Evolutionary conservation across 805 yeast genomes (phyloP).

Genomic region (Kockiozyma suomiensis): DNA sequence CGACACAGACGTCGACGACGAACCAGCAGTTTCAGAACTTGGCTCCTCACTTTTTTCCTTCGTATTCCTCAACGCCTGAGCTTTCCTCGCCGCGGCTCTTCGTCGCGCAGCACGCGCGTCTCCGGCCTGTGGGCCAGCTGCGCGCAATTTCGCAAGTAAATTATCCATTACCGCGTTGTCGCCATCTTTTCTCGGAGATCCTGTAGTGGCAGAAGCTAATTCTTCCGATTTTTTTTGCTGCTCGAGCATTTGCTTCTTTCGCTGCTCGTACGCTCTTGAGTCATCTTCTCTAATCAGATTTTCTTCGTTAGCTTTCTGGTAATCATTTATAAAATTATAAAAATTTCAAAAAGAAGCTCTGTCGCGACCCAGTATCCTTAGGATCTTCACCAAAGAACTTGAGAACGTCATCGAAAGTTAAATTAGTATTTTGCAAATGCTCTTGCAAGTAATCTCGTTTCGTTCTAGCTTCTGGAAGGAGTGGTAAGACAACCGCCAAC

Average conservation of each 20-base stretch:
- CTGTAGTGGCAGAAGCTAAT: conserved; percentile 30
- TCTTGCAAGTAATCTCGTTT: conserved; percentile 67
- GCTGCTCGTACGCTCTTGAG: conserved; percentile 68
- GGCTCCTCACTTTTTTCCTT: not conserved
- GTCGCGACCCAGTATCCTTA: conserved; percentile 63
- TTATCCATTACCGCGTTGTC: conserved; percentile 76
- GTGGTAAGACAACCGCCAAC: conserved; percentile 60
- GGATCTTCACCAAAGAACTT: conserved; percentile 88
- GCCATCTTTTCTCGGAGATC: conserved; percentile 18
- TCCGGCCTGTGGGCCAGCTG: conserved; percentile 71
- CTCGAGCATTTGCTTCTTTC: conserved; percentile 65
- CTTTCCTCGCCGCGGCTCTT: conserved; percentile 52
- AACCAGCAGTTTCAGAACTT: not conserved
- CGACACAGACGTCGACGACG: not conserved
- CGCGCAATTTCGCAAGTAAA: conserved; percentile 79
- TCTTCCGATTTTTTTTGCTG: conserved; percentile 45
- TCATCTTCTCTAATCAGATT: conserved; percentile 84
- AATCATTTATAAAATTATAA: conserved; percentile 75
- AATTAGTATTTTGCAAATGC: conserved; percentile 62
- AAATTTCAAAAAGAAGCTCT: conserved; percentile 77
- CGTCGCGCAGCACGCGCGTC: conserved; percentile 81
- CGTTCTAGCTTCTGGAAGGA: conserved; percentile 72
- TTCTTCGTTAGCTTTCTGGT: conserved; percentile 75
- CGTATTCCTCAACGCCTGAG: not conserved
- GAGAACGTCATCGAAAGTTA: conserved; percentile 73